Percentiles rank a stretch among this genome's conserved stretches.
Evolutionary conservation across 2,329 filamentous ascomycete genomes (phyloP).

Genomic region (Penicillium sp.): DNA sequence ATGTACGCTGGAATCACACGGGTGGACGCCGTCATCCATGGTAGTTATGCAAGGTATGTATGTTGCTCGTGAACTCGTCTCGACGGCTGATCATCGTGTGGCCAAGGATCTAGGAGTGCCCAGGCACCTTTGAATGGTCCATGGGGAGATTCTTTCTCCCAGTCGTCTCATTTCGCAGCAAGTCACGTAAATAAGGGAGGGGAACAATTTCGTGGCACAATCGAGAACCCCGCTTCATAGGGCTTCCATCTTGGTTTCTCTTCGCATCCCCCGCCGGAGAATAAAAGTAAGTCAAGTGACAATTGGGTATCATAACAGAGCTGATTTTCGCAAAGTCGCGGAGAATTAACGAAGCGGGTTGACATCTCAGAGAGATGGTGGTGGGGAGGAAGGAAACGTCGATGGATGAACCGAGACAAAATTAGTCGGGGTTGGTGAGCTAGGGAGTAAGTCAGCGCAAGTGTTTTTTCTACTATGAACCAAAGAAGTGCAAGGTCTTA

Average conservation of each 20-base stretch:
- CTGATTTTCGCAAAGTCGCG: slow-evolving; percentile 31
- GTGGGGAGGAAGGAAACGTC: slow-evolving; percentile 15
- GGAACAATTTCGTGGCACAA: background rate
- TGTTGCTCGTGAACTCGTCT: slow-evolving; percentile 11
- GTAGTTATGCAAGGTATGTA: slow-evolving; percentile 6
- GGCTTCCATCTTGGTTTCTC: slow-evolving; percentile 4
- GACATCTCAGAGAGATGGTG: slow-evolving; percentile 11
- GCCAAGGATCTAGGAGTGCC: background rate
- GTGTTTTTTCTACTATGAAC: background rate
- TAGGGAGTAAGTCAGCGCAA: slow-evolving; percentile 21
- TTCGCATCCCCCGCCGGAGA: slow-evolving; percentile 11
- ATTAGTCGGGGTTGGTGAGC: slow-evolving; percentile 39
- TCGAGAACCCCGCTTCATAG: background rate
- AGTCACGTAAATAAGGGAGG: background rate
- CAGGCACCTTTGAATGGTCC: background rate
- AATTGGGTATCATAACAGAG: slow-evolving; percentile 42
- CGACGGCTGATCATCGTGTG: slow-evolving; percentile 3
- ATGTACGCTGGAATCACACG: slow-evolving; percentile 9
- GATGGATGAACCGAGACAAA: slow-evolving; percentile 6
- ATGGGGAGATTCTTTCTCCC: slow-evolving; percentile 1
- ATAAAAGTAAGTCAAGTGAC: slow-evolving; percentile 30
- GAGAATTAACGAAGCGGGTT: slow-evolving; percentile 26
- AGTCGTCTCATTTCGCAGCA: background rate
- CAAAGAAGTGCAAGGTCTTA: slow-evolving; percentile 25
- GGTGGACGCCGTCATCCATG: slow-evolving; percentile 3